Percentiles rank a stretch among this genome's conserved stretches.
These are phyloP conservation scores for Sechiopsis laciniata DNA, from an alignment of 306 rosid species.

Conservation along the genomic window DNA sequence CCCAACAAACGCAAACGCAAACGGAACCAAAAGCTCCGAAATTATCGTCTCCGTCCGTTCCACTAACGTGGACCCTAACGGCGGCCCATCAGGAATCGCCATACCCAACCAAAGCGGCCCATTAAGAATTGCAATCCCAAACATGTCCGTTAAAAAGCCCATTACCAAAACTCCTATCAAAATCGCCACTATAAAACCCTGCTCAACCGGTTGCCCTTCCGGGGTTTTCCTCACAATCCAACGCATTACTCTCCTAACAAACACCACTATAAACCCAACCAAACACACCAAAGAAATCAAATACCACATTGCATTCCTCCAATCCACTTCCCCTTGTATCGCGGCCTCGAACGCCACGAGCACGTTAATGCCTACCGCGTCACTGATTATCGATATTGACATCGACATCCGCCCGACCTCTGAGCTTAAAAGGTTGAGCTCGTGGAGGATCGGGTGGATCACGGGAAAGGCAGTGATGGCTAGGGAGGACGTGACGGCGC, in stretches of 20 bases:
- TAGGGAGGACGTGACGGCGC: conserved; percentile 33
- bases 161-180: conserved; percentile 34
- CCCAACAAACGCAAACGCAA: conserved; percentile 51
- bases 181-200: conserved; percentile 30
- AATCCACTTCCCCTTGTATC: conserved; percentile 30
- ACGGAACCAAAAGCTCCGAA: conserved; percentile 49
- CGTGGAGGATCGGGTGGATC: conserved; percentile 39
- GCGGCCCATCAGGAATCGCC: conserved; percentile 63
- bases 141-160: conserved; percentile 48
- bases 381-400: conserved; percentile 44
- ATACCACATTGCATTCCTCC: conserved; percentile 35
- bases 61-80: conserved; percentile 47
- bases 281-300: conserved; percentile 23
- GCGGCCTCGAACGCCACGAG: conserved; percentile 49
- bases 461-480: conserved; percentile 50
- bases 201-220: conserved; percentile 43
- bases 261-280: neutral
- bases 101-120: conserved; percentile 72
- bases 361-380: conserved; percentile 23
- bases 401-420: conserved; percentile 52
- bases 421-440: conserved; percentile 67
- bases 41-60: conserved; percentile 37
- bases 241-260: conserved; percentile 25
- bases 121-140: conserved; percentile 49
- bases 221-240: conserved; percentile 41